These are phyloP conservation scores for Lycium barbarum DNA, from an alignment of 257 asterid species.

Conservation along the genomic window DNA sequence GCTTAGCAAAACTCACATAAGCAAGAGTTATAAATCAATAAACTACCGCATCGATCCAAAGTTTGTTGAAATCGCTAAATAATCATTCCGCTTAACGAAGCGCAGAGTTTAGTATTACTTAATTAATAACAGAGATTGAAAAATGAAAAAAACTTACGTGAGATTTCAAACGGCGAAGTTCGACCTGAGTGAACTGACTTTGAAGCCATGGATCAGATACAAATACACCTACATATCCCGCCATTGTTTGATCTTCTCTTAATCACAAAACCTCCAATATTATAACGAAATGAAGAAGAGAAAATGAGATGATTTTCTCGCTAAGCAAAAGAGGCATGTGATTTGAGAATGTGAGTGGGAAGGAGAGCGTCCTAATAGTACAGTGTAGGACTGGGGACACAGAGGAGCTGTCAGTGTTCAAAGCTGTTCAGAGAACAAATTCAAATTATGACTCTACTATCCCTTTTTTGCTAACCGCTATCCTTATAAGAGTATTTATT, in stretches of 20 bases:
- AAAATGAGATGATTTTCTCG: conserved; percentile 27
- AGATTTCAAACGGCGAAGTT: conserved; percentile 82
- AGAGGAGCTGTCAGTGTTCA: conserved; percentile 67
- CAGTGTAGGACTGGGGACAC: conserved; percentile 53
- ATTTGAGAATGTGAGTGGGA: conserved; percentile 32
- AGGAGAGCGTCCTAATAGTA: conserved; percentile 43
- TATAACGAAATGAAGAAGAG: conserved; percentile 24
- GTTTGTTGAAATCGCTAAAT: too few relatives aligned
- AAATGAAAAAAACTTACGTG: conserved; percentile 58
- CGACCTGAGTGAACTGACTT: conserved; percentile 95
- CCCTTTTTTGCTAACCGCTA: conserved; percentile 43
- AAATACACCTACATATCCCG: conserved; percentile 79
- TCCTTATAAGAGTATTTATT: neutral
- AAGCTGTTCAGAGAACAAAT: conserved; percentile 35
- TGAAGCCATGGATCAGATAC: conserved; percentile 98
- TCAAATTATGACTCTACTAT: conserved; percentile 53
- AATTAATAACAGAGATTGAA: neutral
- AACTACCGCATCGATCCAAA: too few relatives aligned
- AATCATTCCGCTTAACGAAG: too few relatives aligned
- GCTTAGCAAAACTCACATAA: too few relatives aligned
- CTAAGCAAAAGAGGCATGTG: conserved; percentile 25
- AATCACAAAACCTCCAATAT: neutral
- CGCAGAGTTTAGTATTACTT: too few relatives aligned
- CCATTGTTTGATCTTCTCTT: conserved; percentile 48
- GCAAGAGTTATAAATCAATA: too few relatives aligned